Evolutionary conservation across 1,284 basidiomycete genomes (phyloP).

Genomic region (Exsudoporus floridanus): DNA sequence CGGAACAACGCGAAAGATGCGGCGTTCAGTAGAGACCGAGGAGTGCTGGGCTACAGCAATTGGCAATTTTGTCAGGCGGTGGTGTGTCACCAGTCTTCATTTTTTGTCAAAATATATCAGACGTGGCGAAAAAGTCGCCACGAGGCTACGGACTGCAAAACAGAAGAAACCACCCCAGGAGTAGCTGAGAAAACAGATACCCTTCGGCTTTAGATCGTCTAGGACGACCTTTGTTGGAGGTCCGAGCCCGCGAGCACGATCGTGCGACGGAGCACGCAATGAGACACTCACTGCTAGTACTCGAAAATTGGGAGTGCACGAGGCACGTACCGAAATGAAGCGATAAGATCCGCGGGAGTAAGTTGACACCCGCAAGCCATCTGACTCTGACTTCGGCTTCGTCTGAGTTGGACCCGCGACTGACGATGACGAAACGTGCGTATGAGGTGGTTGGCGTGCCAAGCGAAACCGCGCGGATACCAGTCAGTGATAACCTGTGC

Average conservation of each 20-base stretch:
- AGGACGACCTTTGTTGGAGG: background rate
- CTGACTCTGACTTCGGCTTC: constrained; percentile 19
- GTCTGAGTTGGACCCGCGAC: constrained; percentile 20
- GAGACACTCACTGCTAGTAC: constrained; percentile 10
- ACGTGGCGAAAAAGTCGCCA: constrained; percentile 2
- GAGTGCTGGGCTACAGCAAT: constrained; percentile 15
- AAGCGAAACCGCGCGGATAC: background rate
- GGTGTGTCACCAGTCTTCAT: constrained; percentile 5
- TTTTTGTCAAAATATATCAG: constrained; percentile 10
- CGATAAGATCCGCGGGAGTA: constrained; percentile 36
- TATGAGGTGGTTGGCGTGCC: background rate
- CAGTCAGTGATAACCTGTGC: background rate
- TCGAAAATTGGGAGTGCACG: constrained; percentile 16
- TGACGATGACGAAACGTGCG: constrained; percentile 7
- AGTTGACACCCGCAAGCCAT: constrained; percentile 16
- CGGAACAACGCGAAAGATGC: constrained; percentile 21
- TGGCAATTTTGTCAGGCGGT: constrained; percentile 18
- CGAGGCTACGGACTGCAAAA: background rate
- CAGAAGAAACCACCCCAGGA: background rate
- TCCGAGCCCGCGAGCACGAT: constrained; percentile 2
- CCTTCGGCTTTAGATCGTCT: background rate
- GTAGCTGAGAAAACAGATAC: background rate
- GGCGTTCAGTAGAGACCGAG: constrained; percentile 13
- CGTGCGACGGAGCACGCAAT: background rate
- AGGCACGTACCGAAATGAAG: constrained; percentile 27